Base-by-base conservation (phyloP, 345 rosid genomes). In the Angophora floribunda region DNA sequence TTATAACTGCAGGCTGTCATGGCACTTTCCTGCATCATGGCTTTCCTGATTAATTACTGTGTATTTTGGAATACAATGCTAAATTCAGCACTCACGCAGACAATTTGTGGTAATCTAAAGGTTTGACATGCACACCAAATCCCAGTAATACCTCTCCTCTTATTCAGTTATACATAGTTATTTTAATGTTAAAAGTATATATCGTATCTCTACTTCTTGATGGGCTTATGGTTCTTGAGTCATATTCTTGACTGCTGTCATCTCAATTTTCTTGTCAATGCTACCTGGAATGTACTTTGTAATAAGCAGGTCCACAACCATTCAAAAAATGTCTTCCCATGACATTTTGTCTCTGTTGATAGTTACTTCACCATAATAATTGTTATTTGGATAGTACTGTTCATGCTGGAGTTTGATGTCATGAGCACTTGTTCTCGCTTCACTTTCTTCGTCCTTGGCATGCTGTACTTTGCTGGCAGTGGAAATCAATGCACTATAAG, bases 51-150 rank as follows among this genome's bases (percentile, higher is more conserved):
- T 92, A 97, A 97, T 91, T 98, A 98, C 93, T 91, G 98, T 89
- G 95, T 98, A 61, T 98, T 98, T 93, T 95, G 96, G 52, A 98
- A 98, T 91, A 98, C 99, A 61, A 95, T 97, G 91, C 99, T 98
- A 86, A 98, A 98, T 92, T 98, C 99, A 79, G 99, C 99, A 6
- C 91, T 98, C 65, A 98, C 99, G 4, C 99, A 98, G 91, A 98
- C 99, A 75, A 94, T 98, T 84, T 98, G 99, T 87, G 99, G 99
- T 87, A 98, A 98, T 90, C 89, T 98, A 91, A 98, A 98, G 99
- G 99, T 97, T 86, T 85, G 90, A 86, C 75, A 53, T 57, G 51
- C 51, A 21, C 32, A 44, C 63, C 70, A 52, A 44, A 55, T 32
- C 45, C 30, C 41, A 36, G 51, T 49, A 41, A 41, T 75, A 41